Base-by-base conservation (phyloP, 1,284 basidiomycete species). In the Sparassis latifolia region DNA sequence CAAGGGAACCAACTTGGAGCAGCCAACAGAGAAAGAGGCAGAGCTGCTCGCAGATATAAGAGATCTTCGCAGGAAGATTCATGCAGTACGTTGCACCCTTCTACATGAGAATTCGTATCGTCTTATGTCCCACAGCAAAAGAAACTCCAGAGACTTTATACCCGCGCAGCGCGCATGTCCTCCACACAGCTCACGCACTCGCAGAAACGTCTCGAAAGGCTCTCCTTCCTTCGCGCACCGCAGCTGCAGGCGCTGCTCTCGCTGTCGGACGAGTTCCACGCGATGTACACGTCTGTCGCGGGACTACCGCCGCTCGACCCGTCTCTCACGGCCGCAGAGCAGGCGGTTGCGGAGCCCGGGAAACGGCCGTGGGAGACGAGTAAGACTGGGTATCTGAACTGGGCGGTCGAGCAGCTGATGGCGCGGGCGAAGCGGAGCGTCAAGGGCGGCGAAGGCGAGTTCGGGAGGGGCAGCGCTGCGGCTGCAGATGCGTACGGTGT, bases 291-390 rank as follows among this genome's bases (percentile, higher is more conserved):
- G 10, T 61, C 70, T 1, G 66, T 79, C 9, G 69, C 75, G 0
- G 63, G 75, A 3, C 71, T 87, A 1, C 79, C 83, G 0, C 67
- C 74, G 0, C 66, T 78, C 47, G 77, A 79, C 42, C 68, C 74
- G 9, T 66, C 74, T 1, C 64, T 68, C 2, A 63, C 73, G 10
- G 64, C 71, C 7, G 47, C 57, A 5, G 67, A 71, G 3, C 62
- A 66, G 10, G 65, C 70, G n/a, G 45, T 68, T 29, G 68, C 71
- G 2, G 82, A 84, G 54, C 79, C 80, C 0, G 81, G 83, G 5
- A 87, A 86, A 64, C 75, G 83, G 7, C 73, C 74, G 32, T 89
- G 86, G 86, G 86, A 89, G 67, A 79, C 75, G 31, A 78, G 73
- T 59, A 77, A 75, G 63, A 73, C 73, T 0, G 85, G 84, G 5